These are phyloP conservation scores for Colletotrichum gigasporum DNA, from an alignment of 2,329 filamentous ascomycete genomes.

Conservation along the genomic window DNA sequence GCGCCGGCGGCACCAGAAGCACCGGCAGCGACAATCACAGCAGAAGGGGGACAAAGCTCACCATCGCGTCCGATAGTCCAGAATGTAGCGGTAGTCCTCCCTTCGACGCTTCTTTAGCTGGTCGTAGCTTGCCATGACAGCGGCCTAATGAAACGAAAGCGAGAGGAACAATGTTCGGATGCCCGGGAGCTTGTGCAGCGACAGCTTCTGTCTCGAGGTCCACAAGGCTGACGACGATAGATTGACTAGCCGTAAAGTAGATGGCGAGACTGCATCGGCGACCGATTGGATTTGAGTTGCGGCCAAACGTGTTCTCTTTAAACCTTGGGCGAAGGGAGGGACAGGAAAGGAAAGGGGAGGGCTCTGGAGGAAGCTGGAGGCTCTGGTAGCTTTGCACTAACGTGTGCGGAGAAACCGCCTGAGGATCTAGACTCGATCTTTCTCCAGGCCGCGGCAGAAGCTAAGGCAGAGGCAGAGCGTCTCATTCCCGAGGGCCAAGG, in stretches of 20 bases:
- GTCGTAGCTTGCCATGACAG: constrained; percentile 15
- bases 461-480: neutral
- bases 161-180: neutral
- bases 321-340: constrained; percentile 1
- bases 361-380: neutral
- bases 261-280: neutral
- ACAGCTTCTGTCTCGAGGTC: neutral
- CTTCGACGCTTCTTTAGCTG: constrained; percentile 70
- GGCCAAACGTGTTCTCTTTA: neutral
- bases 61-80: constrained; percentile 91
- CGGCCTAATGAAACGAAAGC: constrained; percentile 32
- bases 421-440: neutral
- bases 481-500: too few relatives aligned
- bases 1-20: neutral
- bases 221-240: neutral
- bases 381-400: neutral
- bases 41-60: constrained; percentile 45
- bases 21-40: neutral
- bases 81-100: constrained; percentile 78
- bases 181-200: neutral
- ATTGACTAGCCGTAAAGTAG: neutral
- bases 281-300: neutral
- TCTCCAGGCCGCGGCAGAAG: constrained; percentile 4
- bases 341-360: too few relatives aligned
- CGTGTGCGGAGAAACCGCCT: constrained; percentile 3